phyloP scores from a whole-genome alignment of 208 protist genomes.

The Trypanosoma scelopori region DNA sequence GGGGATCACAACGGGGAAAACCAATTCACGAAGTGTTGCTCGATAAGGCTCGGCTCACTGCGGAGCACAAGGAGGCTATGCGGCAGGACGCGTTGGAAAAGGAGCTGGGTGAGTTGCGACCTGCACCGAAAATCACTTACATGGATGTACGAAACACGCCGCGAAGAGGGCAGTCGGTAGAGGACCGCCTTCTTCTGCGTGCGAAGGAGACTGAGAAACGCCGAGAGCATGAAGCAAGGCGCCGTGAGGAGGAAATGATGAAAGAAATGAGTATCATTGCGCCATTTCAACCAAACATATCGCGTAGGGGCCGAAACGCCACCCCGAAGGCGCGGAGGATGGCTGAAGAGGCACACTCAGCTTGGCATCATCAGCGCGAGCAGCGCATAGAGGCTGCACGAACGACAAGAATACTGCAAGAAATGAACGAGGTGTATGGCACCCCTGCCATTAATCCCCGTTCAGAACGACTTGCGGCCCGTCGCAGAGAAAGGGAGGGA shows the following conservation, averaged over 20 bases:
- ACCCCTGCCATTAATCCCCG: slow-evolving; percentile 47
- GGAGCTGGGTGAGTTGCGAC: slow-evolving; percentile 45
- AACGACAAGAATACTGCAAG: slow-evolving; percentile 20
- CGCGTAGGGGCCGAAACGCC: slow-evolving; percentile 38
- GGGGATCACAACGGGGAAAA: neutral
- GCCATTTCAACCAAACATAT: slow-evolving; percentile 59
- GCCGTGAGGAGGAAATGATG: slow-evolving; percentile 37
- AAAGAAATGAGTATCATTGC: slow-evolving; percentile 29
- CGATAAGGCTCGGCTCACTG: slow-evolving; percentile 54
- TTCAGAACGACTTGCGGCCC: slow-evolving; percentile 47
- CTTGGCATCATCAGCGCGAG: slow-evolving; percentile 28
- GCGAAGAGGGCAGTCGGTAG: slow-evolving; percentile 37
- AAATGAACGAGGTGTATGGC: slow-evolving; percentile 26
- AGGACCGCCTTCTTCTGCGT: slow-evolving; percentile 52
- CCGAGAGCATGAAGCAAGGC: slow-evolving; percentile 15
- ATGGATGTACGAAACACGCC: slow-evolving; percentile 13
- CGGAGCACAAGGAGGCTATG: slow-evolving; percentile 46
- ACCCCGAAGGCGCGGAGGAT: slow-evolving; percentile 36
- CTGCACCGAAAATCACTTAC: slow-evolving; percentile 35
- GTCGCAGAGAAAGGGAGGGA: slow-evolving; percentile 31
- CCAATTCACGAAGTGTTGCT: slow-evolving; percentile 71
- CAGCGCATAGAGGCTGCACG: slow-evolving; percentile 19
- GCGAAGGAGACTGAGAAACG: slow-evolving; percentile 48
- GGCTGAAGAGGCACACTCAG: slow-evolving; percentile 12
- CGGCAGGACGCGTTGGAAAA: slow-evolving; percentile 37